These are phyloP conservation scores for Leccinum discolor DNA, from an alignment of 1,284 basidiomycete genomes.

Conservation along the genomic window DNA sequence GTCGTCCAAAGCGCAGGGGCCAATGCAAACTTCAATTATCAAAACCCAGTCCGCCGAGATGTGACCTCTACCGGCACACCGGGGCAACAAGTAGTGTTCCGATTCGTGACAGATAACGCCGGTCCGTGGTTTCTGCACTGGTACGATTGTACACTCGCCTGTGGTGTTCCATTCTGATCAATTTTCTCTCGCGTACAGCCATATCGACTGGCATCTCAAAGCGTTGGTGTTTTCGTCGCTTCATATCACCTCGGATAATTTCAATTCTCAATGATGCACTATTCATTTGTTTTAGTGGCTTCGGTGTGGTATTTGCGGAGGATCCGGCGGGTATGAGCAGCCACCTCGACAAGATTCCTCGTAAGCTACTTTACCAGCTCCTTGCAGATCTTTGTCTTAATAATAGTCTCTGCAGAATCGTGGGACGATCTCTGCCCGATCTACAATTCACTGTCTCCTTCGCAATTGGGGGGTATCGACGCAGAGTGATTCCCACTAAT, in stretches of 20 bases:
- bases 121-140: neutral
- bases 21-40: neutral
- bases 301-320: neutral
- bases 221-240: neutral
- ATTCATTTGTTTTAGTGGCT: neutral
- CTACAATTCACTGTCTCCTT: neutral
- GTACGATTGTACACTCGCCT: neutral
- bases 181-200: neutral
- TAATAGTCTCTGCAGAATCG: neutral
- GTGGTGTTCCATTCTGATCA: neutral
- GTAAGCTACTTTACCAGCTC: neutral
- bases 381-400: neutral
- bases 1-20: neutral
- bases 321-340: neutral
- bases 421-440: neutral
- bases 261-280: neutral
- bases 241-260: neutral
- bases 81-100: neutral
- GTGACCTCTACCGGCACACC: neutral
- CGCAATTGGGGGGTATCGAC: neutral
- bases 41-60: neutral
- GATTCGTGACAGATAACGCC: neutral
- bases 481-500: neutral
- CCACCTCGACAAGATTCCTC: neutral
- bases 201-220: neutral